Base-by-base conservation (phyloP, 2,329 filamentous ascomycete species). In the Cercospora sojina region DNA sequence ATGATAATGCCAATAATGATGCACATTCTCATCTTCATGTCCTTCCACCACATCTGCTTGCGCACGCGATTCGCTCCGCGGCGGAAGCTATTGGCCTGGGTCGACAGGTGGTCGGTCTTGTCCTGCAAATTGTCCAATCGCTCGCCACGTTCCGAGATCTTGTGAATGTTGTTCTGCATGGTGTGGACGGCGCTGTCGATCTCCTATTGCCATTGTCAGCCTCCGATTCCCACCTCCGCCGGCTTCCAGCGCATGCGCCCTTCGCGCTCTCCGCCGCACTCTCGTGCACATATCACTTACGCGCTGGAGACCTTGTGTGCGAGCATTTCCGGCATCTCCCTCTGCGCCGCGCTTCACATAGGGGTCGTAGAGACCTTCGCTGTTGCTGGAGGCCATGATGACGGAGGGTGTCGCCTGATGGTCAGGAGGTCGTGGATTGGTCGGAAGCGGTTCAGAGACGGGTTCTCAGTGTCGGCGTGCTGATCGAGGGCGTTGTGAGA, bases 21-120 rank as follows among this genome's bases (percentile, higher is more conserved):
- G 83, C 94, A 98, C 85, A 97, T 95, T 80, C 95, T 90, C 95
- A 99, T 99, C 88, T 98, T 98, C 92, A 97, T 96, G 78, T 98
- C 94, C 87, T 98, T 98, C 94, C 93, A 98, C 94, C 94, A 98
- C 94, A 98, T 98, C 82, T 96, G 90, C 81, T 84, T 84, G 80
- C 95, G 89, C 74, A 99, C 94, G 75, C 92, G 86, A 85, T 98
- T 99, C 81, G 96, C 95, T 71, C 95, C 94, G 73, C 93, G 90
- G 76, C 93, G 92, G 87, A 99, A 99, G 70, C 92, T 93, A 80
- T 97, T 93, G 67, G 95, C 94, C 38, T 93, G 97, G 70, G 90
- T 88, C 67, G 93, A 93, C 73, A 99, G 86, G 82, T 96, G 96
- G 83, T 97, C 82, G 72, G 91, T 97, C 87, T 97, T 96, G 80